Evolutionary conservation across 495 filamentous ascomycete species (phyloP).

Genomic region (Neurospora discreta): DNA sequence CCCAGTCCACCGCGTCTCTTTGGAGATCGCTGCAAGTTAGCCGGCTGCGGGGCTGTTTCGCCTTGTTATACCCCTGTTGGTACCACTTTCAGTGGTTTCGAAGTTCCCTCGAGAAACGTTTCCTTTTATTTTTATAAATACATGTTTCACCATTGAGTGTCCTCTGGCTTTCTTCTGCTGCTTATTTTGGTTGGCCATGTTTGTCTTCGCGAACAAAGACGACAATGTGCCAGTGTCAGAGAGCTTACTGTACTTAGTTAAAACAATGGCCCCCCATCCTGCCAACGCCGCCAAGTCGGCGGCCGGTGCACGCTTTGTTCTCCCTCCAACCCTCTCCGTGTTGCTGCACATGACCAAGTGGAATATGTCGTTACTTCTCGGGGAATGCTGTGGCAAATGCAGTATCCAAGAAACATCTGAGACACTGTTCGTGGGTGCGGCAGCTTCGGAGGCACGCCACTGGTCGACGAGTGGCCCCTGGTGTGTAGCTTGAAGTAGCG

Average conservation of each 20-base stretch:
- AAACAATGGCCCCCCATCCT: neutral
- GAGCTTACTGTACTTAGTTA: neutral
- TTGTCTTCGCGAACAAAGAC: neutral
- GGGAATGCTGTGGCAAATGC: slow-evolving; percentile 27
- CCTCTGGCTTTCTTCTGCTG: neutral
- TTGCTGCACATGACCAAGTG: neutral
- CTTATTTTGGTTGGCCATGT: neutral
- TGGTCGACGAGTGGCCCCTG: slow-evolving; percentile 28
- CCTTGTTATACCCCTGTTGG: neutral
- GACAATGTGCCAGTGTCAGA: neutral
- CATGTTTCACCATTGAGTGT: neutral
- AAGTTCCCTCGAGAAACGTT: neutral
- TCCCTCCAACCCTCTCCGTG: neutral
- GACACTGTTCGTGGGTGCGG: slow-evolving; percentile 37
- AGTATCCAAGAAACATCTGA: slow-evolving; percentile 33
- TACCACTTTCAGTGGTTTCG: neutral
- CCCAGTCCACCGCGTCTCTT: slow-evolving; percentile 5
- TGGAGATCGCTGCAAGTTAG: slow-evolving; percentile 6
- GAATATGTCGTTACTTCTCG: slow-evolving; percentile 11
- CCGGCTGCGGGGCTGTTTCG: neutral
- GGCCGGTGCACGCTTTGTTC: neutral
- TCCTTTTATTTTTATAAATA: neutral
- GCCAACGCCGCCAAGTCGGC: neutral
- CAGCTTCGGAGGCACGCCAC: slow-evolving; percentile 29
- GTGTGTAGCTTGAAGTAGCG: slow-evolving; percentile 22